phyloP scores from a whole-genome alignment of 2,329 filamentous ascomycete genomes.

The Aspergillus transmontanensis region DNA sequence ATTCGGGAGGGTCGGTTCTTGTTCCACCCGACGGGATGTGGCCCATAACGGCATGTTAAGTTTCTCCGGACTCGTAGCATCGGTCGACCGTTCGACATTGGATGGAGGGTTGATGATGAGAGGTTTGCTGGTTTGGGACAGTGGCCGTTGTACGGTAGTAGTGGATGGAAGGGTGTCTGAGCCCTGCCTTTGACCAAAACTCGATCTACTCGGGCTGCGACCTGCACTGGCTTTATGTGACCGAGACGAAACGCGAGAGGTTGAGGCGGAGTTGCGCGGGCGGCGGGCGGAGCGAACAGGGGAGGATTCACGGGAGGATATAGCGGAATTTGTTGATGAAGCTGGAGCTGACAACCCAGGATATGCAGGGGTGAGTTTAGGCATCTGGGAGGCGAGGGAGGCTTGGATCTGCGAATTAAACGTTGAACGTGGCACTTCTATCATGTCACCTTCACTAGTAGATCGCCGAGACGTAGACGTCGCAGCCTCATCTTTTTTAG shows the following conservation, averaged over 20 bases:
- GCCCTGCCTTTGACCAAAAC: slow-evolving; percentile 42
- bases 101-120: slow-evolving; percentile 60
- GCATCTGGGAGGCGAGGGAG: slow-evolving; percentile 33
- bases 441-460: slow-evolving; percentile 33
- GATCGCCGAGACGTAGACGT: slow-evolving; percentile 30
- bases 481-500: slow-evolving; percentile 30
- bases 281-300: slow-evolving; percentile 41
- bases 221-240: slow-evolving; percentile 71
- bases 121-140: slow-evolving; percentile 70
- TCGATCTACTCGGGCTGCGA: slow-evolving; percentile 61
- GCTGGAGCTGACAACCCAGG: slow-evolving; percentile 33
- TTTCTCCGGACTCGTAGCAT: slow-evolving; percentile 68
- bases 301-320: slow-evolving; percentile 53
- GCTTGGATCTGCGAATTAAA: slow-evolving; percentile 30
- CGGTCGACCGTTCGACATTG: slow-evolving; percentile 62
- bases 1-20: slow-evolving; percentile 37
- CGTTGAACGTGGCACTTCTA: slow-evolving; percentile 30
- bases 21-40: slow-evolving; percentile 32
- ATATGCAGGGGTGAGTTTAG: slow-evolving; percentile 32
- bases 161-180: slow-evolving; percentile 56
- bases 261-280: slow-evolving; percentile 32
- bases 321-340: slow-evolving; percentile 48
- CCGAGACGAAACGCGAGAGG: slow-evolving; percentile 46
- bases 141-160: slow-evolving; percentile 64
- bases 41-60: slow-evolving; percentile 46